phyloP scores from a whole-genome alignment of 108 stramenopile species.

The Pinguiococcus pyrenoidosus region DNA sequence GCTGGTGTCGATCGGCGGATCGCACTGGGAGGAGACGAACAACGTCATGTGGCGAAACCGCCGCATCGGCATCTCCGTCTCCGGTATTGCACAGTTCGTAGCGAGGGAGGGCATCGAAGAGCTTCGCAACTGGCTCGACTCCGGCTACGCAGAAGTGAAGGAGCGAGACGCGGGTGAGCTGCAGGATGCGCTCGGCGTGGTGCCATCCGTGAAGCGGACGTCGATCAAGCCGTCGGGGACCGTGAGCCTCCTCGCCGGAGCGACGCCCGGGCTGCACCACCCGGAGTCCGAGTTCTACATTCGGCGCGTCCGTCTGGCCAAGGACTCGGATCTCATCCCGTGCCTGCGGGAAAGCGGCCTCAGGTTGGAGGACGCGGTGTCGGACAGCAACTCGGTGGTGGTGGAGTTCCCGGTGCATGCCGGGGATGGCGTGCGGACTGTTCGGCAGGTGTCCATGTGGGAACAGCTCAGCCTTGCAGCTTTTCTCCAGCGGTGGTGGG shows the following conservation, averaged over 20 bases:
- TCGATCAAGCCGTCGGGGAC: constrained; percentile 44
- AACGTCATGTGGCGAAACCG: constrained; percentile 37
- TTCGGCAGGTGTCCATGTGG: constrained; percentile 33
- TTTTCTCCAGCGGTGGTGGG: constrained; percentile 45
- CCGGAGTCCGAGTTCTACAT: constrained; percentile 45
- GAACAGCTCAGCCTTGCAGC: constrained; percentile 47
- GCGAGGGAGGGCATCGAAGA: constrained; percentile 26
- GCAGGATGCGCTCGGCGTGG: background rate
- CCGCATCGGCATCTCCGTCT: constrained; percentile 28
- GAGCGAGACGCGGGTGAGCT: no score
- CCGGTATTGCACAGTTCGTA: constrained; percentile 45
- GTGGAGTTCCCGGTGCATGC: constrained; percentile 44
- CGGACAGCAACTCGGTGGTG: constrained; percentile 31
- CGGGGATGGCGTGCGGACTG: constrained; percentile 42
- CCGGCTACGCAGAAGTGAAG: constrained; percentile 11
- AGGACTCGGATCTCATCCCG: constrained; percentile 27
- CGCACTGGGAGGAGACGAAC: constrained; percentile 43
- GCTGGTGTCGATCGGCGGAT: constrained; percentile 40
- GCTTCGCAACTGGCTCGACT: constrained; percentile 35
- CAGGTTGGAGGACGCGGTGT: constrained; percentile 25
- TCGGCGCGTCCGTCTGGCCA: constrained; percentile 32
- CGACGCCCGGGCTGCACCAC: constrained; percentile 49
- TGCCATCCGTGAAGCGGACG: constrained; percentile 41
- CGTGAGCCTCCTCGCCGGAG: constrained; percentile 47
- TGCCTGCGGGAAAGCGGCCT: constrained; percentile 13